Evolutionary conservation across 2,329 filamentous ascomycete species (phyloP).

Genomic region (Nemania sp.): DNA sequence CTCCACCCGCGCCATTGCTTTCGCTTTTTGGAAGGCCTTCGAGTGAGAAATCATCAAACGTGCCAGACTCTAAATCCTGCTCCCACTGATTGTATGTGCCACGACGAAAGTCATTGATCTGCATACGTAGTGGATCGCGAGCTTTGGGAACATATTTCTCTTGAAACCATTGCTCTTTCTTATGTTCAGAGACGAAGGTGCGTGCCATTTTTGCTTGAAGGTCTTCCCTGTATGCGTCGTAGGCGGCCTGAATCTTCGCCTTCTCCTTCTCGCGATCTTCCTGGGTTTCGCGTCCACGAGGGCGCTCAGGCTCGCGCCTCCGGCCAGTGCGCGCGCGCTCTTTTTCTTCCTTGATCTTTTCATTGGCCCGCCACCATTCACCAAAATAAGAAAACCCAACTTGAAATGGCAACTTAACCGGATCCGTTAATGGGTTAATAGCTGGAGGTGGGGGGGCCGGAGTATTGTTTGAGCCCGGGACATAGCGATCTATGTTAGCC

Average conservation of each 20-base stretch:
- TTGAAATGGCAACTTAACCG: constrained; percentile 79
- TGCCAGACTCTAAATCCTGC: constrained; percentile 83
- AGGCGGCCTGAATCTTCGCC: constrained; percentile 78
- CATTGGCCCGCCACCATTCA: constrained; percentile 87
- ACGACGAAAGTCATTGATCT: constrained; percentile 83
- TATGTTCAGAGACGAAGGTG: constrained; percentile 90
- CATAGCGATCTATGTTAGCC: constrained; percentile 85
- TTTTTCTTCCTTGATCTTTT: constrained; percentile 84
- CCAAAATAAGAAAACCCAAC: constrained; percentile 88
- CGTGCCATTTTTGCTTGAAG: constrained; percentile 84
- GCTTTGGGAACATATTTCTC: constrained; percentile 92
- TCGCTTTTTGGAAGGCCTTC: constrained; percentile 96
- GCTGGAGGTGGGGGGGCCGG: constrained; percentile 60
- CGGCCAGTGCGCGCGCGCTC: constrained; percentile 78
- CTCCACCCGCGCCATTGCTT: constrained; percentile 84
- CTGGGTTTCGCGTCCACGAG: constrained; percentile 73
- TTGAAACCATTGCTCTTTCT: constrained; percentile 97
- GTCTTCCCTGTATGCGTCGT: constrained; percentile 76
- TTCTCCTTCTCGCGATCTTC: constrained; percentile 85
- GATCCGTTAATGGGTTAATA: constrained; percentile 77
- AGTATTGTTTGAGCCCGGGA: constrained; percentile 75
- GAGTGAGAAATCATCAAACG: constrained; percentile 93
- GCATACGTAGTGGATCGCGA: constrained; percentile 77
- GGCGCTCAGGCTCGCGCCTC: constrained; percentile 71
- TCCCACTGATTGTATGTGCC: constrained; percentile 89